Percentiles rank a stretch among this genome's conserved stretches.
Conservation (phyloP, 2,329 filamentous ascomycete species). For the Sclerotinia sclerotiorum region DNA sequence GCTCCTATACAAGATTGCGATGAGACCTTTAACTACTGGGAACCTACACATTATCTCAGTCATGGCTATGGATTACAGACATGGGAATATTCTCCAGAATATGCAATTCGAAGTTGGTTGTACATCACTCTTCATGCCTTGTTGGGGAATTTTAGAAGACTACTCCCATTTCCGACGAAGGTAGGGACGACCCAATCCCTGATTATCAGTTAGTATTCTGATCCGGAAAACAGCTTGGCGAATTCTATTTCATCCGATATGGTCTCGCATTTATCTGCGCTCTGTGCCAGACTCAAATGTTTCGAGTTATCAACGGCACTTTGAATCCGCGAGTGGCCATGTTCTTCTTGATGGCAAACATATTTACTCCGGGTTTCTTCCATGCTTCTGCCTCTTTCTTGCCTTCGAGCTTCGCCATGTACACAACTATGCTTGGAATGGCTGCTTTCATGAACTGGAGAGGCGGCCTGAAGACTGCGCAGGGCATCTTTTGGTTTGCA, state of each 20-base stretch:
- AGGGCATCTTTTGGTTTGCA: conserved; percentile 89
- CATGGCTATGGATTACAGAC: conserved; percentile 94
- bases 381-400: conserved; percentile 84
- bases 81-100: conserved; percentile 97
- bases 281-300: conserved; percentile 78
- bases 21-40: conserved; percentile 99
- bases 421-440: conserved; percentile 80
- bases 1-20: conserved; percentile 97
- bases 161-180: conserved; percentile 63
- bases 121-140: conserved; percentile 80
- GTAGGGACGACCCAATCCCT: conserved; percentile 37
- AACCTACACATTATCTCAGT: conserved; percentile 89
- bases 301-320: conserved; percentile 70
- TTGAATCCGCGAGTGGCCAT: conserved; percentile 82
- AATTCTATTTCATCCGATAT: conserved; percentile 87
- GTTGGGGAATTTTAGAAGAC: conserved; percentile 63
- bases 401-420: conserved; percentile 97
- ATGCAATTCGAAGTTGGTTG: conserved; percentile 91
- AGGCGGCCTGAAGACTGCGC: conserved; percentile 73
- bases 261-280: conserved; percentile 75
- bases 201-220: conserved; percentile 2
- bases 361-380: conserved; percentile 88
- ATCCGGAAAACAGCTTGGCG: conserved; percentile 49
- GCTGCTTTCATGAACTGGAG: conserved; percentile 90
- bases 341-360: conserved; percentile 75